A percentile compares a stretch with the other conserved stretches of the same genome.
Evolutionary conservation across 2,329 filamentous ascomycete species (phyloP).

Genomic region (Dothideomycetidae sp.): DNA sequence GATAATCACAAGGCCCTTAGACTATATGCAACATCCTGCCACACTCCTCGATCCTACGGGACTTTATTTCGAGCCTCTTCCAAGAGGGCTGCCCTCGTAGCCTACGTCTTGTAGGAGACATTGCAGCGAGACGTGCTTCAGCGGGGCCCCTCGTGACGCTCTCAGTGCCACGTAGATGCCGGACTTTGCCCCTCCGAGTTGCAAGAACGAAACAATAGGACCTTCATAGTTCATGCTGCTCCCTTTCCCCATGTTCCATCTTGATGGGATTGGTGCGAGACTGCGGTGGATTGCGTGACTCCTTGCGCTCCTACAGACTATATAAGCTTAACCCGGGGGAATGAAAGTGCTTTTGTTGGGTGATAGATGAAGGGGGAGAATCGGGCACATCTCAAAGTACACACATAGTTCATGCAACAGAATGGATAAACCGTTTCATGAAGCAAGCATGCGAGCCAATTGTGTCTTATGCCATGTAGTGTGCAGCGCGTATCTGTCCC

Average conservation of each 20-base stretch:
- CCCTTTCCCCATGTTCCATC: background rate
- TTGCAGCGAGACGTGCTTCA: background rate
- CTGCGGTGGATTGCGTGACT: background rate
- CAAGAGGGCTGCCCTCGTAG: background rate
- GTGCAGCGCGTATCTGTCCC: conserved; percentile 9
- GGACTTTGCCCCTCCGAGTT: background rate
- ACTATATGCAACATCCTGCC: background rate
- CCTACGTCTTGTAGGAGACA: background rate
- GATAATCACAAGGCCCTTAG: too few species aligned
- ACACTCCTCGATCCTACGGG: background rate
- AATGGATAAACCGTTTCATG: too few species aligned
- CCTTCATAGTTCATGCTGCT: background rate
- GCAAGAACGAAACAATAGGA: background rate
- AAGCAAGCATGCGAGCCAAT: too few species aligned
- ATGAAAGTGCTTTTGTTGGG: too few species aligned
- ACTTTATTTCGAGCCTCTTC: background rate
- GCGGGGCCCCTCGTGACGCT: background rate
- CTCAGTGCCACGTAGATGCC: background rate
- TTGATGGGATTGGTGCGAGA: background rate
- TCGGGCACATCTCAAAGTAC: too few species aligned
- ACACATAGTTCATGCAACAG: too few species aligned
- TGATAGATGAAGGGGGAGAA: too few species aligned
- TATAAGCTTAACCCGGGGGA: too few species aligned
- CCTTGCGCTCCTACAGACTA: background rate
- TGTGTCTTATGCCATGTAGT: too few species aligned